phyloP scores from a whole-genome alignment of 257 asterid genomes.

The Dorcoceras hygrometricum region DNA sequence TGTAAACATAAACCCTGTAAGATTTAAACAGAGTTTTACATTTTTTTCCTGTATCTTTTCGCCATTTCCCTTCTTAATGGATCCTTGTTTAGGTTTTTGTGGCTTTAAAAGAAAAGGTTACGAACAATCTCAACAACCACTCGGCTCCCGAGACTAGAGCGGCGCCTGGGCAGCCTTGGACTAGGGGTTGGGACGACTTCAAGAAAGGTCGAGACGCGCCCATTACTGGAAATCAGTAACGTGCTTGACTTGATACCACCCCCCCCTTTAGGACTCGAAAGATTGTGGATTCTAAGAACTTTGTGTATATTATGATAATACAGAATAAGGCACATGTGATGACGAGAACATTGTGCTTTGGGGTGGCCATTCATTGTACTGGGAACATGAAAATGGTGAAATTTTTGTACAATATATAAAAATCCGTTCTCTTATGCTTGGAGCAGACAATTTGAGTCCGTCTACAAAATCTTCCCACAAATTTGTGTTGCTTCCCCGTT shows the following conservation, averaged over 20 bases:
- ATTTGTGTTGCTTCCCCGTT: too few relatives aligned
- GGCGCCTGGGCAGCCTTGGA: slow-evolving; percentile 75
- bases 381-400: not conserved
- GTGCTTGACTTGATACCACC: slow-evolving; percentile 3
- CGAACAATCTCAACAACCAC: slow-evolving; percentile 57
- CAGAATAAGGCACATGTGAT: not conserved
- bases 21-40: slow-evolving; percentile 12
- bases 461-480: too few relatives aligned
- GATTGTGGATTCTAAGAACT: not conserved
- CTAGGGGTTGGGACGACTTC: slow-evolving; percentile 96
- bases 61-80: not conserved
- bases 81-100: slow-evolving; percentile 52
- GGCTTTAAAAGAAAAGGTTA: slow-evolving; percentile 60
- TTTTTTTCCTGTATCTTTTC: not conserved
- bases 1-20: slow-evolving; percentile 66
- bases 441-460: too few relatives aligned
- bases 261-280: not conserved
- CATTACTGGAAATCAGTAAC: slow-evolving; percentile 70
- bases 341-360: not conserved
- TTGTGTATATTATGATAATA: too few relatives aligned
- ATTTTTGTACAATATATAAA: too few relatives aligned
- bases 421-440: too few relatives aligned
- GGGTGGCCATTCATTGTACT: not conserved
- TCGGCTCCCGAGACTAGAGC: slow-evolving; percentile 86
- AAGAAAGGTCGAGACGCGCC: slow-evolving; percentile 75